Evolutionary conservation across 257 asterid species (phyloP).

Genomic region (Buddleja alternifolia): DNA sequence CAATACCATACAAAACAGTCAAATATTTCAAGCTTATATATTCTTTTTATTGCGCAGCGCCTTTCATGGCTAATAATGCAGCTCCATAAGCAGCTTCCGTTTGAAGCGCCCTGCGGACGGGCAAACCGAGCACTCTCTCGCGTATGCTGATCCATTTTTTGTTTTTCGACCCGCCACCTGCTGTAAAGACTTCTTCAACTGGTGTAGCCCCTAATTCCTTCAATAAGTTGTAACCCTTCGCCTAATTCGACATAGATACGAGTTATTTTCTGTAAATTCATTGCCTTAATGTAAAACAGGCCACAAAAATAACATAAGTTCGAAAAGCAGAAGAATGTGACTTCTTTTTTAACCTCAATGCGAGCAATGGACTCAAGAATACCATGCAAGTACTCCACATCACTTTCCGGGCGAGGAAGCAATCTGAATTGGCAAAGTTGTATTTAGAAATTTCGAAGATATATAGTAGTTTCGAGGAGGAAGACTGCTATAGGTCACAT

Average conservation of each 20-base stretch:
- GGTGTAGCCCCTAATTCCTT: constrained; percentile 86
- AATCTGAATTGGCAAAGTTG: constrained; percentile 48
- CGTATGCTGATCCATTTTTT: constrained; percentile 80
- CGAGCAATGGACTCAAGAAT: constrained; percentile 92
- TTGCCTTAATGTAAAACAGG: neutral
- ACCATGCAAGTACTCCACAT: constrained; percentile 79
- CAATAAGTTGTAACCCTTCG: constrained; percentile 75
- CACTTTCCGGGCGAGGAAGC: constrained; percentile 83
- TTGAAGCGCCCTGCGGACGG: constrained; percentile 72
- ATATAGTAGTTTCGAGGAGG: neutral
- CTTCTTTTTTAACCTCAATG: constrained; percentile 69
- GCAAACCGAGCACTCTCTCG: constrained; percentile 79
- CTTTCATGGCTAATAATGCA: constrained; percentile 81
- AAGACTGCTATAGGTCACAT: neutral
- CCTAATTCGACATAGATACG: constrained; percentile 42
- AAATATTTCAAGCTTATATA: no score
- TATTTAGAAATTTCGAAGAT: neutral
- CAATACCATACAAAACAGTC: no score
- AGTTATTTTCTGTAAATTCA: neutral
- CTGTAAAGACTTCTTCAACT: constrained; percentile 85
- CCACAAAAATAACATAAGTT: neutral
- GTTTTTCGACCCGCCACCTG: constrained; percentile 91
- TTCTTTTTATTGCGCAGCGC: constrained; percentile 36
- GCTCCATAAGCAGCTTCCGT: constrained; percentile 98
- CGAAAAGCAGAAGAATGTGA: neutral